These are phyloP conservation scores for Pulveroboletus sp. DNA, from an alignment of 768 basidiomycete genomes.

Conservation along the genomic window DNA sequence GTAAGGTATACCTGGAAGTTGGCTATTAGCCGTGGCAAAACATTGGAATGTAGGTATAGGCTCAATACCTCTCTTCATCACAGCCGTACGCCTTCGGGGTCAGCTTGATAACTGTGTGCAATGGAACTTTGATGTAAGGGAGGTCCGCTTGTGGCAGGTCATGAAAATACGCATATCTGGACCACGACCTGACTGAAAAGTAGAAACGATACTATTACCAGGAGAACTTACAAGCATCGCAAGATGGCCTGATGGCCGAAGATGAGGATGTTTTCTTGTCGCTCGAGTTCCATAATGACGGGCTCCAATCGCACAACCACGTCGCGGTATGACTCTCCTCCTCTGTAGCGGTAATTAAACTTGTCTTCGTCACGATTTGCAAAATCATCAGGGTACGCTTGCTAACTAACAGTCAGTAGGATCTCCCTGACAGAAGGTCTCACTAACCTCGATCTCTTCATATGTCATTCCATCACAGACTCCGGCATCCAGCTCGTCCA, in stretches of 20 bases:
- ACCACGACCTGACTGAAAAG: neutral
- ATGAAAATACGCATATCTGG: slow-evolving; percentile 95
- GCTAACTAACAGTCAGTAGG: slow-evolving; percentile 38
- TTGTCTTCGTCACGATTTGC: slow-evolving; percentile 98
- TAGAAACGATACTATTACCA: neutral
- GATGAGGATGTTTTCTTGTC: slow-evolving; percentile 95
- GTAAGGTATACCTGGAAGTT: slow-evolving; percentile 67
- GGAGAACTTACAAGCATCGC: slow-evolving; percentile 59
- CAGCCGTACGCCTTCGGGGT: slow-evolving; percentile 98
- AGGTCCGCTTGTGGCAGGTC: slow-evolving; percentile 87
- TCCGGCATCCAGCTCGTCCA: slow-evolving; percentile 97
- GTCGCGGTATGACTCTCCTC: slow-evolving; percentile 96
- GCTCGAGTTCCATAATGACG: slow-evolving; percentile 98
- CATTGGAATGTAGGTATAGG: neutral
- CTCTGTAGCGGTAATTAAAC: slow-evolving; percentile 97
- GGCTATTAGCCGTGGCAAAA: neutral
- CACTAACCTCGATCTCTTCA: slow-evolving; percentile 87
- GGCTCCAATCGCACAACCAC: slow-evolving; percentile 94
- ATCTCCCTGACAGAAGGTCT: neutral
- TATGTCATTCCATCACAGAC: slow-evolving; percentile 99
- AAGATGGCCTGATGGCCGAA: slow-evolving; percentile 94
- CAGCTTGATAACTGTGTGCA: slow-evolving; percentile 97
- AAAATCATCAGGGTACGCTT: slow-evolving; percentile 96
- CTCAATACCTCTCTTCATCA: slow-evolving; percentile 81
- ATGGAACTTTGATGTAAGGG: slow-evolving; percentile 95